Percentiles rank a stretch among this genome's conserved stretches.
Conservation (phyloP, 202 grass and related monocot genomes). For the Zizania palustris region DNA sequence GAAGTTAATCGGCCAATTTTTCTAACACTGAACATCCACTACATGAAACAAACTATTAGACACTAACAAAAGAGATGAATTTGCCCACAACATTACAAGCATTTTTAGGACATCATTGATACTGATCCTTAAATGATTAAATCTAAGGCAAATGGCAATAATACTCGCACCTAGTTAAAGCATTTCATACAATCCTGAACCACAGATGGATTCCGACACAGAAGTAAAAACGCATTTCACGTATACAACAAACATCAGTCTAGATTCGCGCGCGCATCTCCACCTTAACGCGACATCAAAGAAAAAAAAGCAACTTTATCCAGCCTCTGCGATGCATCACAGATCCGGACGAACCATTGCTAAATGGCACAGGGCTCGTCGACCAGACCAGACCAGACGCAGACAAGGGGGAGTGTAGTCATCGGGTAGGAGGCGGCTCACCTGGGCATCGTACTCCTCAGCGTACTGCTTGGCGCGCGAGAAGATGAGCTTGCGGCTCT, state of each 20-base stretch:
- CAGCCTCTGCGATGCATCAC: background rate
- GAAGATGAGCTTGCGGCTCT: slow-evolving; percentile 59
- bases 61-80: background rate
- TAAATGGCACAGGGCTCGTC: background rate
- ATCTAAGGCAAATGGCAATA: background rate
- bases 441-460: slow-evolving; percentile 64
- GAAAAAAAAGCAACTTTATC: too few species aligned
- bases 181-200: background rate
- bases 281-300: too few species aligned
- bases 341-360: background rate
- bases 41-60: background rate
- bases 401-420: background rate
- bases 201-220: background rate
- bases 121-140: too few species aligned
- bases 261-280: background rate
- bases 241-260: background rate
- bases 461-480: slow-evolving; percentile 62
- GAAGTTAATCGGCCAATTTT: too few species aligned
- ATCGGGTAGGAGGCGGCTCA: background rate
- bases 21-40: background rate
- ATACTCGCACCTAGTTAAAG: background rate
- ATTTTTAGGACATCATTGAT: background rate
- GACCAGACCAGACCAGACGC: background rate
- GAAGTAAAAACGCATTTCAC: background rate
- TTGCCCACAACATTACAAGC: background rate